Conservation (phyloP, 495 filamentous ascomycete species). For the Pyrenopolyporus hunteri region DNA sequence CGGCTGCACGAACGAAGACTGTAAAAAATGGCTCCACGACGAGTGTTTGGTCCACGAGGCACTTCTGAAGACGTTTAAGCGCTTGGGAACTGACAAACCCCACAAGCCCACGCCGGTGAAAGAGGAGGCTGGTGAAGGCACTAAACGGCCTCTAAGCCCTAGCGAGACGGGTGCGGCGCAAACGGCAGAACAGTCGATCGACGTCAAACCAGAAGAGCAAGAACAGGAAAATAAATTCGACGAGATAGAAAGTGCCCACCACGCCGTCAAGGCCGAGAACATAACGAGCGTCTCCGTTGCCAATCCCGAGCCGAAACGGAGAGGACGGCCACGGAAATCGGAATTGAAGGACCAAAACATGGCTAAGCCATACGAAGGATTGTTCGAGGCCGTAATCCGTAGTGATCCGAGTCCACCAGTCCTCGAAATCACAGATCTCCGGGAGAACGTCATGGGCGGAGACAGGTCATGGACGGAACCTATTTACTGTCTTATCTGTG, state of each 20-base stretch:
- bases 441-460: slow-evolving; percentile 48
- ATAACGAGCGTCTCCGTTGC: slow-evolving; percentile 12
- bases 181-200: slow-evolving; percentile 52
- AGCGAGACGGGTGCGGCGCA: slow-evolving; percentile 50
- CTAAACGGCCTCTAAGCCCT: slow-evolving; percentile 51
- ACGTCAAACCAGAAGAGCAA: slow-evolving; percentile 51
- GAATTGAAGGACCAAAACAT: slow-evolving; percentile 39
- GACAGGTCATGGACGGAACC: slow-evolving; percentile 56
- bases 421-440: slow-evolving; percentile 52
- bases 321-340: slow-evolving; percentile 43
- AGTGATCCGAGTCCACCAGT: slow-evolving; percentile 44
- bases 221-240: slow-evolving; percentile 30
- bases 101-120: slow-evolving; percentile 45
- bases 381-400: slow-evolving; percentile 50
- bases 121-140: slow-evolving; percentile 44
- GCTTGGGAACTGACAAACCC: slow-evolving; percentile 53
- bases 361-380: slow-evolving; percentile 49
- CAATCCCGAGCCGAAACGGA: slow-evolving; percentile 31
- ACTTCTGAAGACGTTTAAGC: slow-evolving; percentile 53
- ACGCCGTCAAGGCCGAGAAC: slow-evolving; percentile 24
- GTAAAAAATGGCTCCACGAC: slow-evolving; percentile 69
- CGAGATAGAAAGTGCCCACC: slow-evolving; percentile 24
- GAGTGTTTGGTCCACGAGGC: slow-evolving; percentile 63
- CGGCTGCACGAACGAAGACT: slow-evolving; percentile 60
- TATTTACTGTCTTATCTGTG: slow-evolving; percentile 51